phyloP scores from a whole-genome alignment of 257 asterid genomes.

The Ilex asprella region DNA sequence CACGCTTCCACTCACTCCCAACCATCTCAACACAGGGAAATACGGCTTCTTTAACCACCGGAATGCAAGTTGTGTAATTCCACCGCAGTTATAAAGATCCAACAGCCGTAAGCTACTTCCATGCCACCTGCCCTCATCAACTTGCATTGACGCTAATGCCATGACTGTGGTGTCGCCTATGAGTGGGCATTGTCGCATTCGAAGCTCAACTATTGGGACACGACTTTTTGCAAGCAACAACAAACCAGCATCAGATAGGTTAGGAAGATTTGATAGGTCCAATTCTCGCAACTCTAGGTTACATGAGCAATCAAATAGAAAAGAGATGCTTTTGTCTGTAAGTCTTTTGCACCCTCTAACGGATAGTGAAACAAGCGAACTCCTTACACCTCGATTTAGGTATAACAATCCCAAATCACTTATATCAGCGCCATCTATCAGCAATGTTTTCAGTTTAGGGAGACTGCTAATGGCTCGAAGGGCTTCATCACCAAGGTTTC shows the following conservation, averaged over 20 bases:
- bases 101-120: constrained; percentile 68
- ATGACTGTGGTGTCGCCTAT: constrained; percentile 79
- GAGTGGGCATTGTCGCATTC: constrained; percentile 87
- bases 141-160: constrained; percentile 79
- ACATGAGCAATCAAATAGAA: constrained; percentile 46
- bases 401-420: constrained; percentile 71
- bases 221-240: constrained; percentile 60
- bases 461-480: constrained; percentile 59
- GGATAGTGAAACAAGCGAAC: constrained; percentile 59
- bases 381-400: constrained; percentile 53
- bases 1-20: constrained; percentile 61
- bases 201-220: constrained; percentile 61
- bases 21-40: constrained; percentile 87
- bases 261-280: constrained; percentile 78
- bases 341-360: constrained; percentile 88
- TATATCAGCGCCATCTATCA: constrained; percentile 77
- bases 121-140: constrained; percentile 52
- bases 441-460: constrained; percentile 59
- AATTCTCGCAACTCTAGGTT: constrained; percentile 54
- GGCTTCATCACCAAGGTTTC: constrained; percentile 76
- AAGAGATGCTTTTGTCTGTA: constrained; percentile 66
- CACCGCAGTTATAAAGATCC: constrained; percentile 88
- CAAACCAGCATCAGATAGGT: constrained; percentile 66
- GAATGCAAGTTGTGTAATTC: constrained; percentile 66
- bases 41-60: constrained; percentile 87